A percentile compares a stretch with the other conserved stretches of the same genome.
These are phyloP conservation scores for Blepharisma undulans DNA, from an alignment of 169 alveolate genomes.

Conservation along the genomic window DNA sequence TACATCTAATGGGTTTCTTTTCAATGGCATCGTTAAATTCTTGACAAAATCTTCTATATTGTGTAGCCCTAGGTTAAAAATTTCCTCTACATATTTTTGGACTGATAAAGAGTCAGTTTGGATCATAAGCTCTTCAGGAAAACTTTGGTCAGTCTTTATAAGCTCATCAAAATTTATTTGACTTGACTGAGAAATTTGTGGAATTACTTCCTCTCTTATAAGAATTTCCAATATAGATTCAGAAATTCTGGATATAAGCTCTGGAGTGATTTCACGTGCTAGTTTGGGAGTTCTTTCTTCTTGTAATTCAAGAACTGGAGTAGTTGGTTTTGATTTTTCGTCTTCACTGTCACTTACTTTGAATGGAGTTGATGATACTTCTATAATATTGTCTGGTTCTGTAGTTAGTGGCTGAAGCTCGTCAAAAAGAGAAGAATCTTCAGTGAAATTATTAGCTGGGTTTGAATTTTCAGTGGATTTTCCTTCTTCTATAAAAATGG, in stretches of 20 bases:
- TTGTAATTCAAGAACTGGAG: not conserved
- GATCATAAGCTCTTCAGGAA: not conserved
- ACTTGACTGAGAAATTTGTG: not conserved
- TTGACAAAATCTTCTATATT: not conserved
- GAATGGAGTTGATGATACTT: not conserved
- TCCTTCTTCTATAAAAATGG: not conserved
- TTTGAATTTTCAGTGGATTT: not conserved
- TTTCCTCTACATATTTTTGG: not conserved
- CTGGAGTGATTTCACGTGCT: not conserved
- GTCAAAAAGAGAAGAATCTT: not conserved
- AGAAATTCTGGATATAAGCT: not conserved
- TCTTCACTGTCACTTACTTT: not conserved
- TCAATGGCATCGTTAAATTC: not conserved
- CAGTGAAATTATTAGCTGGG: not conserved
- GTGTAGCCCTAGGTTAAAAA: not conserved
- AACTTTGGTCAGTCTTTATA: not conserved
- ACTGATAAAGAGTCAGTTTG: conserved; percentile 15
- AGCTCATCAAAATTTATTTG: not conserved
- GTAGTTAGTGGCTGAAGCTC: not conserved
- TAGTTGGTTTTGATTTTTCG: not conserved
- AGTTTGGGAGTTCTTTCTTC: not conserved
- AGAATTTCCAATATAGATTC: not conserved
- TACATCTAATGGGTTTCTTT: conserved; percentile 10
- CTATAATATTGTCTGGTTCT: not conserved
- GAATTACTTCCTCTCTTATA: not conserved